A percentile compares a stretch with the other conserved stretches of the same genome.
These are phyloP conservation scores for Pseudogymnoascus sp. DNA, from an alignment of 2,329 filamentous ascomycete genomes.

Conservation along the genomic window DNA sequence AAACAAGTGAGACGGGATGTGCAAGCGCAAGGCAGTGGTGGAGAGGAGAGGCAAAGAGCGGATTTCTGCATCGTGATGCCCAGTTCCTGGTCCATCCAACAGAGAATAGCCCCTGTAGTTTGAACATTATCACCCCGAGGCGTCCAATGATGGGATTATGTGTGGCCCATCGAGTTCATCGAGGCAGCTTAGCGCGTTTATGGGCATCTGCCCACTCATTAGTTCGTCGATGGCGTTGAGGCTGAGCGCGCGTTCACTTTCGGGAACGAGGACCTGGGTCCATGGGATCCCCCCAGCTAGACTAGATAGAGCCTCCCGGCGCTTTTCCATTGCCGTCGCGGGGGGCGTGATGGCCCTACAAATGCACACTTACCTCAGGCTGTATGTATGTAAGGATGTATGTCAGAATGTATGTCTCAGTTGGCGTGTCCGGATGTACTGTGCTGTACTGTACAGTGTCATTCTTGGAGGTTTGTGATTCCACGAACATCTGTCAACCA, in stretches of 20 bases:
- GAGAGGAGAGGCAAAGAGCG: neutral
- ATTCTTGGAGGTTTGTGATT: neutral
- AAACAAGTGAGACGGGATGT: conserved; percentile 1
- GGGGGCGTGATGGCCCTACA: neutral
- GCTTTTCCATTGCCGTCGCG: neutral
- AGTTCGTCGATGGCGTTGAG: neutral
- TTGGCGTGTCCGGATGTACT: neutral
- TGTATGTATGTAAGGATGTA: neutral
- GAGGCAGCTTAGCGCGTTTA: neutral
- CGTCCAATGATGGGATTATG: neutral
- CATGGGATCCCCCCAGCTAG: neutral
- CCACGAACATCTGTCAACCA: neutral
- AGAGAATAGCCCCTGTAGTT: neutral
- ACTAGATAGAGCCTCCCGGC: conserved; percentile 1
- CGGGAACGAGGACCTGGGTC: neutral
- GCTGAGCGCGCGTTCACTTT: neutral
- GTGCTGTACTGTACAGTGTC: neutral
- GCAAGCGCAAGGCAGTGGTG: neutral
- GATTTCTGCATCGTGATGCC: neutral
- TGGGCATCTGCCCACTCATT: neutral
- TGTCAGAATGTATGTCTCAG: conserved; percentile 5
- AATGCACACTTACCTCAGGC: conserved; percentile 1
- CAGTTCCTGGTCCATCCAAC: neutral
- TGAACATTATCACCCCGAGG: neutral
- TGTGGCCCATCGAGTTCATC: neutral